Percentiles rank a stretch among this genome's conserved stretches.
phyloP scores from a whole-genome alignment of 306 rosid species.

The Sechiopsis laciniata region DNA sequence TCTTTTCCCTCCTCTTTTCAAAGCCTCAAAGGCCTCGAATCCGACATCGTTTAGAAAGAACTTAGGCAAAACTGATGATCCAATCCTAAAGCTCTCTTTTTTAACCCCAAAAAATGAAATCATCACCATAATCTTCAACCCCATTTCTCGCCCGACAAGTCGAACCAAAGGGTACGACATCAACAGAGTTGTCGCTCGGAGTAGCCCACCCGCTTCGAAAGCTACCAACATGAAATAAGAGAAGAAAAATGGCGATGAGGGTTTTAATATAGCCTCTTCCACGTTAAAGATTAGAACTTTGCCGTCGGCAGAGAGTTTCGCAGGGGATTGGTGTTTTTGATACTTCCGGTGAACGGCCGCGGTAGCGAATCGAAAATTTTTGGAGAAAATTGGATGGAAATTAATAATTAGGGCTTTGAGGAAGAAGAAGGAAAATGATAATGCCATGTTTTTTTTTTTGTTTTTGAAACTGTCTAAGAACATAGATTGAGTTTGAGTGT shows the following conservation, averaged over 20 bases:
- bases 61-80: constrained; percentile 68
- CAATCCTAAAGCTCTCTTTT: constrained; percentile 50
- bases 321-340: constrained; percentile 38
- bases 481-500: neutral
- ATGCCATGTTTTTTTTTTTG: constrained; percentile 28
- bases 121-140: constrained; percentile 71
- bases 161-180: constrained; percentile 54
- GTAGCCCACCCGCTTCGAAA: constrained; percentile 60
- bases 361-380: constrained; percentile 31
- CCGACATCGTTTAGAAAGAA: constrained; percentile 72
- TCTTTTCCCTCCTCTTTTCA: constrained; percentile 45
- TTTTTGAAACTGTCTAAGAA: neutral
- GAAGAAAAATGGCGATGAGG: constrained; percentile 44
- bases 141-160: constrained; percentile 37
- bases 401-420: constrained; percentile 45
- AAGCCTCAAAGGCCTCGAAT: constrained; percentile 45
- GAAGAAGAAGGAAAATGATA: constrained; percentile 34
- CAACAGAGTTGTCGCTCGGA: constrained; percentile 46
- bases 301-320: constrained; percentile 31
- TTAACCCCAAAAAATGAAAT: constrained; percentile 68
- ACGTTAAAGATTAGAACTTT: constrained; percentile 55
- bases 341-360: constrained; percentile 26
- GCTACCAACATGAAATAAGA: constrained; percentile 90
- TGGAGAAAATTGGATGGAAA: constrained; percentile 45
- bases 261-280: constrained; percentile 53